Percentiles rank a stretch among this genome's conserved stretches.
Conservation (phyloP, 306 rosid genomes). For the Cucumis sativus region Cucumber_9930_V3 NC_026655.2:15027001-15027500, state of each 20-base stretch:
- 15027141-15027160: not conserved
- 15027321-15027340: too few species aligned
- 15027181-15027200: not conserved
- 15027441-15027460: too few species aligned
- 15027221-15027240: not conserved
- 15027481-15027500: too few species aligned
- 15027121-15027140: not conserved
- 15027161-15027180: not conserved
- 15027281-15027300: too few species aligned
- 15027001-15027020: conserved; percentile 68
- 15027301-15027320: too few species aligned
- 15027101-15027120: not conserved
- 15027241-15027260: not conserved
- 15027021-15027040: conserved; percentile 98
- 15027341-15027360: too few species aligned
- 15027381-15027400: too few species aligned
- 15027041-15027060: conserved; percentile 83
- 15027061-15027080: conserved; percentile 58
- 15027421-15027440: too few species aligned
- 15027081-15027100: conserved; percentile 1
- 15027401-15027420: too few species aligned
- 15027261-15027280: too few species aligned
- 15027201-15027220: not conserved
- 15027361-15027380: too few species aligned
- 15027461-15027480: too few species aligned